A percentile compares a stretch with the other conserved stretches of the same genome.
phyloP scores from a whole-genome alignment of 2,329 filamentous ascomycete genomes.

The Aciculosporium take region DNA sequence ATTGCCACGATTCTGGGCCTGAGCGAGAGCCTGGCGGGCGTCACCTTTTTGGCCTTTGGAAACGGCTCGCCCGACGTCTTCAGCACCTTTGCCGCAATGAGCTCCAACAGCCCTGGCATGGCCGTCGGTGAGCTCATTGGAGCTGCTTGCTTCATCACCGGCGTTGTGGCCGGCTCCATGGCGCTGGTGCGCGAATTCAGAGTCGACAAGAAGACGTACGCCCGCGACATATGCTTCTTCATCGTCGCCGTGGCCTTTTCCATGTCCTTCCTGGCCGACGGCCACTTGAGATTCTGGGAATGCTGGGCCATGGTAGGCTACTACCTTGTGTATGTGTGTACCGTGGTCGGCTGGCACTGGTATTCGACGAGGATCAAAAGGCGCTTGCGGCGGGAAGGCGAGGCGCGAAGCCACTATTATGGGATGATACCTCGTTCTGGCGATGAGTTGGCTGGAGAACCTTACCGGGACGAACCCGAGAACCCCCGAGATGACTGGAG shows the following conservation, averaged over 20 bases:
- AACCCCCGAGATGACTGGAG: conserved; percentile 12
- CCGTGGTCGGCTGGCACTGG: conserved; percentile 91
- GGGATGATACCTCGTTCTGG: conserved; percentile 33
- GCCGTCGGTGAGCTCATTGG: conserved; percentile 91
- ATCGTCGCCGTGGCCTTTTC: conserved; percentile 75
- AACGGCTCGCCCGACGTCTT: conserved; percentile 98
- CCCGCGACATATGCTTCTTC: conserved; percentile 87
- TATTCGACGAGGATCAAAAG: conserved; percentile 49
- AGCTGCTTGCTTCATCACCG: conserved; percentile 89
- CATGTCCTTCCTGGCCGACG: conserved; percentile 76
- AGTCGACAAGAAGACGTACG: conserved; percentile 77
- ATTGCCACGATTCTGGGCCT: conserved; percentile 80
- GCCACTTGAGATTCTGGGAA: conserved; percentile 74
- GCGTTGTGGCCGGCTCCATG: conserved; percentile 94
- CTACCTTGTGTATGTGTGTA: conserved; percentile 76
- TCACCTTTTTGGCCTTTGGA: conserved; percentile 91
- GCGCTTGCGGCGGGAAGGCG: conserved; percentile 50
- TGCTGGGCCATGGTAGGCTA: conserved; percentile 81
- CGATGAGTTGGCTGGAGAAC: conserved; percentile 39
- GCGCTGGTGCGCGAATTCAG: conserved; percentile 89
- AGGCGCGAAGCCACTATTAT: conserved; percentile 61
- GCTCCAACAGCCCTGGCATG: conserved; percentile 90
- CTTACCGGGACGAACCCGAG: conserved; percentile 49
- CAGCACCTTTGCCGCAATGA: conserved; percentile 96
- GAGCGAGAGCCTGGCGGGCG: conserved; percentile 90